Evolutionary conservation across 73 alveolate genomes (phyloP), one percentile per base, ranked within the genome.

Genomic region (Stentor roeselii): DNA sequence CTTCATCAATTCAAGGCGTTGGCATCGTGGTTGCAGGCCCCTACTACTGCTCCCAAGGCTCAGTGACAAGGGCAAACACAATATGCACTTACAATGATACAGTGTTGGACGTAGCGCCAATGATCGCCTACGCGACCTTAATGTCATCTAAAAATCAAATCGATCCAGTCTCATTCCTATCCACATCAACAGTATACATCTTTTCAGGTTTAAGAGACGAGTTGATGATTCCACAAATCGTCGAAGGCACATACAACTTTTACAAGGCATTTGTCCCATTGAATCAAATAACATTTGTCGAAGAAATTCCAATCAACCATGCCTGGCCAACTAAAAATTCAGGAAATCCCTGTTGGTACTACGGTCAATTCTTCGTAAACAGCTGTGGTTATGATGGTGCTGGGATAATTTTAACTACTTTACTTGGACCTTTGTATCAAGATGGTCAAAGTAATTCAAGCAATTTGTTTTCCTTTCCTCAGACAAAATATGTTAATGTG

Each of bases 21-120:
- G 90, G 83, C 27, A 59, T 77, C 58, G 77, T 82, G 30, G 94
- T 91, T 3, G 94, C 88, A 30, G 94, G 91, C 42, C 94, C 94
- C 31, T 88, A 58, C 77, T 75, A 83, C 87, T 88, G 94, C 42
- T 90, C 94, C 35, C 61, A 84, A 59, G 94, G 88, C 27, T 41
- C 74, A 21, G 74, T n/a, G 27, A 31, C 27, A n/a, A 58, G 35
- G 74, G 27, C 35, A n/a, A 58, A 58, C 15, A 58, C 74, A 58
- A 31, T 31, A 21, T 58, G 74, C 27, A 58, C 27, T n/a, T 31
- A 21, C 27, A 21, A n/a, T 58, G 15, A n/a, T 21, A 21, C 15
- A 21, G 35, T 58, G 74, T 21, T 58, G 1, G 27, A 58, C 27
- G 74, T 58, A 58, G 74, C 15, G 35, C 35, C 74, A 21, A 21